Conservation (phyloP, 805 yeast genomes). For the Candida caryicola region DNA sequence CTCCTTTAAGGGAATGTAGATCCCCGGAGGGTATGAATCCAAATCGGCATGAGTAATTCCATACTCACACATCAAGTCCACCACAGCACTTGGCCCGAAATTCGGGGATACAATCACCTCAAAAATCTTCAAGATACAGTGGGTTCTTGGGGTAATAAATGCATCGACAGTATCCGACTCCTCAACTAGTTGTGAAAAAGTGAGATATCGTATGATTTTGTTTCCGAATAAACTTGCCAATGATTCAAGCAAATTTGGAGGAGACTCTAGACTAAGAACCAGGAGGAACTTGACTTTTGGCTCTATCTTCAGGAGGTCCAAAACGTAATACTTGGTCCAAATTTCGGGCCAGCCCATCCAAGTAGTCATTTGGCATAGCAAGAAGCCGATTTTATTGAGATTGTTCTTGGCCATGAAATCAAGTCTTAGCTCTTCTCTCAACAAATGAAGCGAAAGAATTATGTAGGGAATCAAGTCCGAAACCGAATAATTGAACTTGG, state of each 20-base stretch:
- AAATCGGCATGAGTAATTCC: constrained; percentile 50
- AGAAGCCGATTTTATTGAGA: constrained; percentile 43
- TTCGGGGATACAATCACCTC: constrained; percentile 58
- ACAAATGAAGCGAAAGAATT: constrained; percentile 65
- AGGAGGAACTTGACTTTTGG: constrained; percentile 39
- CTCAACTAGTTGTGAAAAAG: constrained; percentile 66
- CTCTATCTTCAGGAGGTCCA: constrained; percentile 34
- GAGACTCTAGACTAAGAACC: constrained; percentile 47
- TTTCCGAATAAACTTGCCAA: constrained; percentile 48
- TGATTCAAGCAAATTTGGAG: constrained; percentile 60
- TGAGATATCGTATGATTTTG: constrained; percentile 51
- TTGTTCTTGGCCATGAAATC: constrained; percentile 43
- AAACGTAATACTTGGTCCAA: constrained; percentile 61
- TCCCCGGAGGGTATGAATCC: constrained; percentile 73
- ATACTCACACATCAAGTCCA: constrained; percentile 59
- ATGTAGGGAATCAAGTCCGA: constrained; percentile 61
- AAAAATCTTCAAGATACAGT: constrained; percentile 54
- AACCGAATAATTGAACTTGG: constrained; percentile 38
- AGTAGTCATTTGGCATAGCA: constrained; percentile 58
- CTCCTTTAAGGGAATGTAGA: constrained; percentile 64
- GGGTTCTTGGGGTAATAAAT: constrained; percentile 64
- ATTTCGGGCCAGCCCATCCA: constrained; percentile 74
- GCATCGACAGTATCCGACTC: constrained; percentile 60
- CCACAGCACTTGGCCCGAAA: constrained; percentile 51
- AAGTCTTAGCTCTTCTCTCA: constrained; percentile 71